Conservation (phyloP, 306 rosid genomes). For the Rosa chinensis region DNA sequence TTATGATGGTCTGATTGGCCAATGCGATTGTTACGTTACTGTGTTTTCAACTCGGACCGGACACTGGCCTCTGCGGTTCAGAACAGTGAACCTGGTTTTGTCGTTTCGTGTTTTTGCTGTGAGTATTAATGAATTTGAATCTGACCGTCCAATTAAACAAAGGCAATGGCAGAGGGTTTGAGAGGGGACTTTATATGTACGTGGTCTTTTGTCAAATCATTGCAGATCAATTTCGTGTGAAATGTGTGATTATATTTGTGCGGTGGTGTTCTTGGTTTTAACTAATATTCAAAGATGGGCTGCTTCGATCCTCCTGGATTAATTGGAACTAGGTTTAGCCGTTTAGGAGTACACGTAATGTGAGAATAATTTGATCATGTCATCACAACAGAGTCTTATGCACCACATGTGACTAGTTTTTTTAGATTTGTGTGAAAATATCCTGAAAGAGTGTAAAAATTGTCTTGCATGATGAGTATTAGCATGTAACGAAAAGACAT, state of each 20-base stretch:
- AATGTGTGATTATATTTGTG: background rate
- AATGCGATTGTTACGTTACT: constrained; percentile 45
- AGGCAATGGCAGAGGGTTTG: background rate
- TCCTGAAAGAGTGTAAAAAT: too few species aligned
- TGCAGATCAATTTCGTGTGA: background rate
- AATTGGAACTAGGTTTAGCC: background rate
- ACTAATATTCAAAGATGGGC: background rate
- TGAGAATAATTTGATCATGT: background rate
- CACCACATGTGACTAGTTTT: background rate
- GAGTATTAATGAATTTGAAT: background rate
- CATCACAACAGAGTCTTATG: background rate
- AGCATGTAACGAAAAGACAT: background rate
- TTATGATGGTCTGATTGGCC: constrained; percentile 34
- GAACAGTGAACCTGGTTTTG: constrained; percentile 39
- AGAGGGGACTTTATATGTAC: background rate
- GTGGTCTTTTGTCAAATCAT: constrained; percentile 7
- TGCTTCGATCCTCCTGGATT: background rate
- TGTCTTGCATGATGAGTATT: background rate
- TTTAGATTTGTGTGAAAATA: background rate
- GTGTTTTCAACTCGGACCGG: constrained; percentile 47
- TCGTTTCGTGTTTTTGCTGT: constrained; percentile 22
- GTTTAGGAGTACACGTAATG: background rate
- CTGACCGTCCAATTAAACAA: constrained; percentile 15
- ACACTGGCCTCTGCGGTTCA: constrained; percentile 38
- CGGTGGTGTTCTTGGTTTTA: background rate